Evolutionary conservation across 495 filamentous ascomycete genomes (phyloP).

Genomic region (Symbiotaphrina buchneri): DNA sequence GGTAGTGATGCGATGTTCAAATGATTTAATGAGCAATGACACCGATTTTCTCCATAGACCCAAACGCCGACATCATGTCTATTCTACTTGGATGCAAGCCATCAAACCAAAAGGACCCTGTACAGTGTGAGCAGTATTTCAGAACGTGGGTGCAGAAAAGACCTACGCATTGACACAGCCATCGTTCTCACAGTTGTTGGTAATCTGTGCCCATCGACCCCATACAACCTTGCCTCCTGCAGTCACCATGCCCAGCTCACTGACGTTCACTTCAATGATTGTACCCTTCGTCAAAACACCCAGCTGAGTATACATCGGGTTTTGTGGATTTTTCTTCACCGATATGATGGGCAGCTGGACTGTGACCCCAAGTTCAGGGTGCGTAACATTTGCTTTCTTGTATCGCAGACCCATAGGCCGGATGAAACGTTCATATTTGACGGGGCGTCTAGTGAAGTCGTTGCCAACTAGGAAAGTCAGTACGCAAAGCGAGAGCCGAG

Average conservation of each 20-base stretch:
- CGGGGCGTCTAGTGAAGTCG: conserved; percentile 78
- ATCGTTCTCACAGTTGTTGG: conserved; percentile 22
- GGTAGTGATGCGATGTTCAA: no score
- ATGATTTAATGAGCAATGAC: no score
- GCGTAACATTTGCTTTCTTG: conserved; percentile 87
- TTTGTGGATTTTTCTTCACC: conserved; percentile 98
- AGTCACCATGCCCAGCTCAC: conserved; percentile 80
- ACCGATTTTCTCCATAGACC: no score
- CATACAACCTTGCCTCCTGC: conserved; percentile 84
- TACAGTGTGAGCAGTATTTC: not conserved
- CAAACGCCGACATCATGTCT: no score
- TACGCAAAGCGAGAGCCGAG: not conserved
- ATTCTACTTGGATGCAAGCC: no score
- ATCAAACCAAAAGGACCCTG: conserved; percentile 4
- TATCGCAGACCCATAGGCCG: conserved; percentile 67
- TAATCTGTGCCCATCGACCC: conserved; percentile 66
- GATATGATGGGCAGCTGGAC: conserved; percentile 82
- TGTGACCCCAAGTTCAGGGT: conserved; percentile 68
- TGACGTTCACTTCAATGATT: conserved; percentile 89
- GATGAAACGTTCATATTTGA: conserved; percentile 87
- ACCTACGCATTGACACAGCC: conserved; percentile 6
- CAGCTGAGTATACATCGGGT: conserved; percentile 81
- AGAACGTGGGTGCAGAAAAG: not conserved
- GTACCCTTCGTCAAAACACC: conserved; percentile 90
- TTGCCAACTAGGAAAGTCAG: conserved; percentile 34